These are phyloP conservation scores for Achaetomiella virescens DNA, from an alignment of 495 filamentous ascomycete species.

Conservation along the genomic window DNA sequence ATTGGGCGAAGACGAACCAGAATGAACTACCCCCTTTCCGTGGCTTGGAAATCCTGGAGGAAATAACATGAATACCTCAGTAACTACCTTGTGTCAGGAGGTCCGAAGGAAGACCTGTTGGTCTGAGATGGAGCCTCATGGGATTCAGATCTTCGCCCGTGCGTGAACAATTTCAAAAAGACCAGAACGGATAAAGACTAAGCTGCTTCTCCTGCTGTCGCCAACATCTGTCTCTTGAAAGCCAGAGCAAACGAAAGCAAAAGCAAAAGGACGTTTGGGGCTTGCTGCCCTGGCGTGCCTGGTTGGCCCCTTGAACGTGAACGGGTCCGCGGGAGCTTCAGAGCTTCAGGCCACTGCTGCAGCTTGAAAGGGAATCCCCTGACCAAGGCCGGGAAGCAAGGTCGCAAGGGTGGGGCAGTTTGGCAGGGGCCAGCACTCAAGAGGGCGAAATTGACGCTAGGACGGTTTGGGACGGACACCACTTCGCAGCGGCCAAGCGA, in stretches of 20 bases:
- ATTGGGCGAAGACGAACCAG: conserved; percentile 4
- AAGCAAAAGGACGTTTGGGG: too few species aligned
- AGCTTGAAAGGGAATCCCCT: conserved; percentile 1
- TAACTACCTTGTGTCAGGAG: too few species aligned
- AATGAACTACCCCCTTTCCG: not conserved
- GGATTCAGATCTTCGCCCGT: too few species aligned
- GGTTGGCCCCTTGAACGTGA: too few species aligned
- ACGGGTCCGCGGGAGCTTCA: too few species aligned
- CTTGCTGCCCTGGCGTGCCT: too few species aligned
- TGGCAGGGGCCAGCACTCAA: not conserved
- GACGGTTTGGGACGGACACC: conserved; percentile 9
- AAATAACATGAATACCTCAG: not conserved
- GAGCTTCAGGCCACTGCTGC: not conserved
- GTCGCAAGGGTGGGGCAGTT: not conserved
- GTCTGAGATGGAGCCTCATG: not conserved
- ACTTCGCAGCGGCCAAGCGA: conserved; percentile 14
- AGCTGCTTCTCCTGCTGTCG: too few species aligned
- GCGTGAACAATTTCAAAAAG: too few species aligned
- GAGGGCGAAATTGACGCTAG: conserved; percentile 12
- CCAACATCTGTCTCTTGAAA: too few species aligned
- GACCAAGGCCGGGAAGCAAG: not conserved
- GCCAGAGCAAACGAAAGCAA: too few species aligned
- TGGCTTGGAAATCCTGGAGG: not conserved
- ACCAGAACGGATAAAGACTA: too few species aligned
- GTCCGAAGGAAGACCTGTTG: not conserved